These are phyloP conservation scores for Jatropha podagrica DNA, from an alignment of 441 rosid genomes.

Conservation along the genomic window DNA sequence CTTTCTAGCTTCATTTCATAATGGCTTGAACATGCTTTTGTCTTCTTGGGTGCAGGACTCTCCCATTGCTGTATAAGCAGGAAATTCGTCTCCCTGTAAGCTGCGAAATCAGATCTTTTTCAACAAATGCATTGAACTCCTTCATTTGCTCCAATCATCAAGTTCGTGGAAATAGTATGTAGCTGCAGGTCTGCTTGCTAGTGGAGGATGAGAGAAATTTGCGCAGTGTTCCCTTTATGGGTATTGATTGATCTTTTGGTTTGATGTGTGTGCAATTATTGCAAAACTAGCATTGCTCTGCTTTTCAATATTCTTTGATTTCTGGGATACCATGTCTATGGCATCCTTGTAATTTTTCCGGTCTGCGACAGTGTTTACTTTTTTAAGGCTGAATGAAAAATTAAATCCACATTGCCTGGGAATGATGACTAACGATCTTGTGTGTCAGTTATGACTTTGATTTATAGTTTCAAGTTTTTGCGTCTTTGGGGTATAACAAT, in stretches of 20 bases:
- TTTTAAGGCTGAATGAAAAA: conserved; percentile 12
- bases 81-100: conserved; percentile 1
- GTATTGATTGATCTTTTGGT: conserved; percentile 15
- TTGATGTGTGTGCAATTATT: conserved; percentile 22
- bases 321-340: conserved; percentile 17
- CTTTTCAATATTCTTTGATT: conserved; percentile 35
- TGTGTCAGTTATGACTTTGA: background rate
- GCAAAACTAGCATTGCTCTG: conserved; percentile 1
- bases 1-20: background rate
- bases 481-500: background rate
- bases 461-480: background rate
- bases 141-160: background rate
- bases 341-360: conserved; percentile 26
- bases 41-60: conserved; percentile 53
- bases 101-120: conserved; percentile 10
- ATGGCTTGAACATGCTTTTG: background rate
- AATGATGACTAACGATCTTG: background rate
- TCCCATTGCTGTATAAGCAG: conserved; percentile 60
- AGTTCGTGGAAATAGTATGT: background rate
- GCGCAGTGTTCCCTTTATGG: conserved; percentile 16
- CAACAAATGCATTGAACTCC: background rate
- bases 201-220: conserved; percentile 17
- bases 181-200: conserved; percentile 12
- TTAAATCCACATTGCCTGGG: conserved; percentile 12
- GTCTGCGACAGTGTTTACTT: conserved; percentile 23